These are phyloP conservation scores for Haplosporangium sp. DNA, from an alignment of 371 early-diverging fungal genomes.

Conservation along the genomic window DNA sequence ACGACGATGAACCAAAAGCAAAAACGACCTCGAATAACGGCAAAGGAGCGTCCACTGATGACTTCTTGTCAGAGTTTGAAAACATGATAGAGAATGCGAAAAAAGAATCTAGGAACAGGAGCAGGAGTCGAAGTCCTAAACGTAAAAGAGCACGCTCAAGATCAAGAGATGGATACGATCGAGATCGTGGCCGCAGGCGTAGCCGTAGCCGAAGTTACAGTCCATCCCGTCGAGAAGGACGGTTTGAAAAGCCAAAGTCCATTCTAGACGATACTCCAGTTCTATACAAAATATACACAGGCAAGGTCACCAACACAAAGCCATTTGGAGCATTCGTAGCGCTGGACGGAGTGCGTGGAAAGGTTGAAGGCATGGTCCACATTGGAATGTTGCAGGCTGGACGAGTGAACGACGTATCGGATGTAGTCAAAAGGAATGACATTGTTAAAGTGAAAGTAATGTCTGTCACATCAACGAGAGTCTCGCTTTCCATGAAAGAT, in stretches of 20 bases:
- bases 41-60: constrained; percentile 60
- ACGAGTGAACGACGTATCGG: constrained; percentile 83
- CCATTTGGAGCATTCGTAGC: constrained; percentile 95
- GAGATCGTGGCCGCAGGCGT: constrained; percentile 53
- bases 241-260: constrained; percentile 28
- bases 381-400: constrained; percentile 76
- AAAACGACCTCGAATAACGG: constrained; percentile 1
- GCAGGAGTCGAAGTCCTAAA: constrained; percentile 51
- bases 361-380: constrained; percentile 91
- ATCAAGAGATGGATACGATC: constrained; percentile 26
- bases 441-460: constrained; percentile 93
- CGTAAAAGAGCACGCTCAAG: constrained; percentile 48
- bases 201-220: constrained; percentile 58
- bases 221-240: constrained; percentile 36
- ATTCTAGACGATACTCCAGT: constrained; percentile 81
- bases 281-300: constrained; percentile 91
- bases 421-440: constrained; percentile 84
- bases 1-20: background rate
- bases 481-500: constrained; percentile 94
- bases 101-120: constrained; percentile 35
- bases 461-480: constrained; percentile 83
- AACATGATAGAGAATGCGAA: constrained; percentile 55
- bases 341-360: constrained; percentile 81
- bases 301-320: constrained; percentile 80
- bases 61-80: constrained; percentile 72